Conservation (phyloP, 257 asterid species). For the Rauvolfia tetraphylla region DNA sequence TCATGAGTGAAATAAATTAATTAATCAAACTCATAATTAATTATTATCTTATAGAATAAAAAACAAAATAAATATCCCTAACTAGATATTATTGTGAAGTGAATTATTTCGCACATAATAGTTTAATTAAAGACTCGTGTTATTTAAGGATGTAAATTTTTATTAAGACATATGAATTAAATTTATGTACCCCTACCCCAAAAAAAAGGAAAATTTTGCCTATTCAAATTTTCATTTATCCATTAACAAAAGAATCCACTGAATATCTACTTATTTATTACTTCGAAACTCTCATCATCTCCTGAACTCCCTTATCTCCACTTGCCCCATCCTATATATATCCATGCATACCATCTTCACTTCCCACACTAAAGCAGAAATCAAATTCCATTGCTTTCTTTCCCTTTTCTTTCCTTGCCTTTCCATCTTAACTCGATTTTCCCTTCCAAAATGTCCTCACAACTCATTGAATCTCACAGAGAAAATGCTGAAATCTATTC, state of each 20-base stretch:
- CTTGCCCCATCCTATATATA: neutral
- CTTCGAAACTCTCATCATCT: neutral
- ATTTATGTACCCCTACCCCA: no score
- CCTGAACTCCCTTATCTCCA: neutral
- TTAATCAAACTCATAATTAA: no score
- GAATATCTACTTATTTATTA: neutral
- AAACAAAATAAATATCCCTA: no score
- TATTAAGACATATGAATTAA: no score
- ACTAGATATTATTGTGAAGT: no score
- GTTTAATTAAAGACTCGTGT: no score
- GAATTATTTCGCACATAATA: no score
- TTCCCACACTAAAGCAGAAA: neutral
- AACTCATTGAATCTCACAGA: conserved; percentile 37
- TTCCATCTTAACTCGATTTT: neutral
- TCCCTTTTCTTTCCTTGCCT: neutral
- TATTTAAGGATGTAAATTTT: no score
- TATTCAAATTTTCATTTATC: neutral
- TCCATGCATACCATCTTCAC: neutral
- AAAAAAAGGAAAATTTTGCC: no score
- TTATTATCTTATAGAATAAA: no score
- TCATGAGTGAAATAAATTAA: no score
- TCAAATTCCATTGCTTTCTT: neutral
- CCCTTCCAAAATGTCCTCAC: conserved; percentile 38
- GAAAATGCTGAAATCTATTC: conserved; percentile 55
- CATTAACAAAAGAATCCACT: neutral